Evolutionary conservation across 768 basidiomycete genomes (phyloP), one percentile per base, ranked within the genome.

Genomic region (Pleurotus tuber-regium): DNA sequence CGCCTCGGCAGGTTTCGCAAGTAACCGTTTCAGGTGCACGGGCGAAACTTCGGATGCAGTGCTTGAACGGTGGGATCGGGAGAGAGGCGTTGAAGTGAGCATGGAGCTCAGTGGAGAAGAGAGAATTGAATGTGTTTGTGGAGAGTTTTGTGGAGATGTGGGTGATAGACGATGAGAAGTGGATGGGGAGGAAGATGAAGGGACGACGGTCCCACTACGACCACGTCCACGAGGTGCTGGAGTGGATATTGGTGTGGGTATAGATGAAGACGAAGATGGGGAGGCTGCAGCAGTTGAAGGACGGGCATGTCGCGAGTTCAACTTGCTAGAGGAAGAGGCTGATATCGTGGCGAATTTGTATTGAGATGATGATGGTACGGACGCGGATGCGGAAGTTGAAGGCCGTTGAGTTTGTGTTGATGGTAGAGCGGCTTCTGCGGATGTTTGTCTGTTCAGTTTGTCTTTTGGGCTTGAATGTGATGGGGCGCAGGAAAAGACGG

Each of bases 1-100:
- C 21, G 46, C 29, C 10, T 42, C 38, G 10, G 63, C 56, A 4
- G 72, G 68, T 46, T 66, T 72, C 1, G 64, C 61, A 9, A 75
- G 59, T 1, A 75, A 61, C 8, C 62, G 66, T 60, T 71, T 73
- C 39, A 74, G 66, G 26, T 57, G 52, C 18, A 56, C 51, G 5
- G 55, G 51, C 8, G 52, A 46, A 18, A 39, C 43, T 33, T 44
- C 43, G 16, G 52, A 53, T 19, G 52, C 26, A 5, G 52, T 36
- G 33, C 52, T 46, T 39, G 35, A 39, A 33, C 35, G 19, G 35
- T 38, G 43, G 26, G 33, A 35, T 38, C 46, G 43, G n/a, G 33
- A 28, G 23, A 25, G 14, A 16, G 21, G 11, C 7, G 33, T 30
- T 16, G 52, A 47, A 40, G 28, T 21, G n/a, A 47, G 19, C 24